Evolutionary conservation across 2,329 filamentous ascomycete genomes (phyloP).

Genomic region (Diaporthe helianthi): DNA sequence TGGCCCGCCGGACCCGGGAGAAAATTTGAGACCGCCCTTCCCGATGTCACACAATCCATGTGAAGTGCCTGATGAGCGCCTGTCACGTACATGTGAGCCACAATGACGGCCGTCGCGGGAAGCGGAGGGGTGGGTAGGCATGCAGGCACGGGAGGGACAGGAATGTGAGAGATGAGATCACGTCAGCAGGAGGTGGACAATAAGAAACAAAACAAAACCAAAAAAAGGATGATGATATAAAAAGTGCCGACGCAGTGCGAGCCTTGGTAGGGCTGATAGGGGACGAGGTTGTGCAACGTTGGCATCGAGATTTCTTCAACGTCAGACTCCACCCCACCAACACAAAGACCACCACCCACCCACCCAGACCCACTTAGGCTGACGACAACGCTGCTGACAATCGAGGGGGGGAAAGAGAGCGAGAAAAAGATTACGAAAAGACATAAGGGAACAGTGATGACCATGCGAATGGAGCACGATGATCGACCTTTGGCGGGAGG

Average conservation of each 20-base stretch:
- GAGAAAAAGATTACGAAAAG: neutral
- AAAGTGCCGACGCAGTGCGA: constrained; percentile 33
- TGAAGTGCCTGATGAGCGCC: neutral
- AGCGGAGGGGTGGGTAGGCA: neutral
- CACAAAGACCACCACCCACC: neutral
- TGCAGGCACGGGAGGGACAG: neutral
- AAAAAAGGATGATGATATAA: constrained; percentile 23
- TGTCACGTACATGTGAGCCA: neutral
- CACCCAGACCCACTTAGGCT: neutral
- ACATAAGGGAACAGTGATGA: neutral
- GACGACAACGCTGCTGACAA: constrained; percentile 14
- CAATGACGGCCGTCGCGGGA: neutral
- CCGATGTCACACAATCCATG: neutral
- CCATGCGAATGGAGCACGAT: constrained; percentile 5
- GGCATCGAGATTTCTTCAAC: constrained; percentile 29
- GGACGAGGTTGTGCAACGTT: constrained; percentile 31
- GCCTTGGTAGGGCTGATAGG: constrained; percentile 33
- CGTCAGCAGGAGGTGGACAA: neutral
- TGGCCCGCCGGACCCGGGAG: constrained; percentile 16
- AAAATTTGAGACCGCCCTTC: constrained; percentile 20
- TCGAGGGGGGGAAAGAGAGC: neutral
- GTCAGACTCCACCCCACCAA: constrained; percentile 26
- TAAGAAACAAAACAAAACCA: neutral
- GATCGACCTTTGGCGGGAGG: constrained; percentile 1
- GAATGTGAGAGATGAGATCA: constrained; percentile 17